Conservation (phyloP, 176 grass and related monocot genomes). For the Oryza rufipogon region DNA sequence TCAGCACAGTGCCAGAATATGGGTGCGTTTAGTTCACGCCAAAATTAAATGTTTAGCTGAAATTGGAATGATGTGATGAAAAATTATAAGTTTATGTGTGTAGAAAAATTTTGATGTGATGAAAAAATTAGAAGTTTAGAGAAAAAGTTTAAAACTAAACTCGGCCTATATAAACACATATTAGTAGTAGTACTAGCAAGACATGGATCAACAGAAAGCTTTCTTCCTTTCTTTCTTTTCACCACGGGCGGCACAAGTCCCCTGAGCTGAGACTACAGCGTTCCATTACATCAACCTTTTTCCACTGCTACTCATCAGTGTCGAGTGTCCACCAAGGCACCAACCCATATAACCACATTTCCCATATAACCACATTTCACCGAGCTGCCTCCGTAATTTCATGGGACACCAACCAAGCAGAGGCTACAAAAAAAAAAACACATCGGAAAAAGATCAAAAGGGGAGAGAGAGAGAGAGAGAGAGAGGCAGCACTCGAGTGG, state of each 20-base stretch:
- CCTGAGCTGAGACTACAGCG: not conserved
- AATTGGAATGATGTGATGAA: no score
- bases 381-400: slow-evolving; percentile 8
- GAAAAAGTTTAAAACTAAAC: no score
- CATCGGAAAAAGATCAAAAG: not conserved
- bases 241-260: not conserved
- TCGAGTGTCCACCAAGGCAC: not conserved
- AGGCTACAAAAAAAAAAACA: not conserved
- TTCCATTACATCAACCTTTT: slow-evolving; percentile 27
- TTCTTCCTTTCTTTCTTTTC: not conserved
- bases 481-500: slow-evolving; percentile 41
- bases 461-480: not conserved
- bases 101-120: no score
- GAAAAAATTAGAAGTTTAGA: no score
- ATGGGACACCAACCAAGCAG: not conserved
- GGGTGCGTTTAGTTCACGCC: no score
- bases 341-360: not conserved
- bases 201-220: not conserved
- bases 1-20: no score
- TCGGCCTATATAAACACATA: no score
- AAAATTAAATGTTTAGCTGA: no score
- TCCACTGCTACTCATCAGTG: not conserved
- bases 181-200: not conserved
- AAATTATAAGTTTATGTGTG: no score
- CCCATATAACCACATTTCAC: not conserved